A percentile compares a stretch with the other conserved stretches of the same genome.
Conservation (phyloP, 75 land plant species). For the Sequoia sempervirens region DNA sequence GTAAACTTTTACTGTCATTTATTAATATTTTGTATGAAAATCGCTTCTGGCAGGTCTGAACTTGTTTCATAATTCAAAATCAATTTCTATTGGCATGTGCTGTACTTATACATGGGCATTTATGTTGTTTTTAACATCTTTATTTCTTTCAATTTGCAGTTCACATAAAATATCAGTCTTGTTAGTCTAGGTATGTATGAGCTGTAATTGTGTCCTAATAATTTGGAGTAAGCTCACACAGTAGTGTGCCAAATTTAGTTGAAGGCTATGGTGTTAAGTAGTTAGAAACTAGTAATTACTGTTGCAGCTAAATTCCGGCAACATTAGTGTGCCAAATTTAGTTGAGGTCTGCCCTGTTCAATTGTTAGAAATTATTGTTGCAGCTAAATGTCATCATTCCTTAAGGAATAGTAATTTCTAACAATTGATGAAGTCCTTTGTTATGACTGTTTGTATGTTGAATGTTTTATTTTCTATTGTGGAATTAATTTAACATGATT, state of each 20-base stretch:
- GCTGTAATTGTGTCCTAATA: background rate
- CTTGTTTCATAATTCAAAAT: background rate
- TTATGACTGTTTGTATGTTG: background rate
- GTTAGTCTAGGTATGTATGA: background rate
- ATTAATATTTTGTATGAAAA: background rate
- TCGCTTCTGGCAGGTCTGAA: background rate
- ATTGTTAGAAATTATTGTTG: background rate
- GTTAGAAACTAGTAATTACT: too few relatives aligned
- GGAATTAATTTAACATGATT: background rate
- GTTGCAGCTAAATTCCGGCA: too few relatives aligned
- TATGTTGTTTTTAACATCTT: background rate
- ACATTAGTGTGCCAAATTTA: too few relatives aligned
- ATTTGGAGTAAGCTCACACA: background rate
- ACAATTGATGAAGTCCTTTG: background rate
- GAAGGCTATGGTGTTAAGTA: too few relatives aligned
- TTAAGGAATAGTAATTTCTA: too few relatives aligned
- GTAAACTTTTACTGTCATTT: background rate
- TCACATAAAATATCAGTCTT: background rate
- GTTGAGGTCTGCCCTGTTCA: background rate
- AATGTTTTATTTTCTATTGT: background rate
- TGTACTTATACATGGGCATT: background rate
- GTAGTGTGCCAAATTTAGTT: background rate
- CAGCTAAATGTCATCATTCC: background rate
- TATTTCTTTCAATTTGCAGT: background rate
- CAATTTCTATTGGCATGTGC: background rate